Conservation (phyloP, 768 basidiomycete genomes). For the Pulveroboletus sp. region DNA sequence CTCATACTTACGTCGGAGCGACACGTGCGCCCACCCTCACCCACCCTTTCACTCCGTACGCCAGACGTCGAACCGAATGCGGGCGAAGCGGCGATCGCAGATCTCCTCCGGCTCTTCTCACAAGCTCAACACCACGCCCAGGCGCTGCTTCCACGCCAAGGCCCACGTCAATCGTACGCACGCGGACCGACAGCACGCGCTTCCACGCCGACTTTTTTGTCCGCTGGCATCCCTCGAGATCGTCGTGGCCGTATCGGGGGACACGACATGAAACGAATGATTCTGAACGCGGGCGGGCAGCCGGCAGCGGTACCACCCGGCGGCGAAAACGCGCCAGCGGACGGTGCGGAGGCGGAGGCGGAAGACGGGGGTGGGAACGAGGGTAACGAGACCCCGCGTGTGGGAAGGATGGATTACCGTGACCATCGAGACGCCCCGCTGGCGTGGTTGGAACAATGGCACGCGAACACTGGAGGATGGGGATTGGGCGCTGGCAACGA, state of each 20-base stretch:
- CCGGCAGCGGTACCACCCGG: conserved; percentile 9
- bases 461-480: conserved; percentile 66
- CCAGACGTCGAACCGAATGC: conserved; percentile 52
- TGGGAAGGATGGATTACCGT: conserved; percentile 41
- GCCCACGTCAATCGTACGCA: conserved; percentile 25
- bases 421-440: conserved; percentile 2
- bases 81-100: conserved; percentile 64
- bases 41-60: conserved; percentile 53
- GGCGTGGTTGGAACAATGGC: conserved; percentile 36
- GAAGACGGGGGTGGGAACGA: conserved; percentile 39
- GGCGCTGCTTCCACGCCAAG: conserved; percentile 23
- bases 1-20: conserved; percentile 73
- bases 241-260: conserved; percentile 70
- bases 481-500: conserved; percentile 62
- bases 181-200: conserved; percentile 28
- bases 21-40: conserved; percentile 49
- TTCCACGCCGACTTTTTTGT: conserved; percentile 60
- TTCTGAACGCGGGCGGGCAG: conserved; percentile 28
- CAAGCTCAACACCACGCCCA: conserved; percentile 43
- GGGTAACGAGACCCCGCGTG: conserved; percentile 55
- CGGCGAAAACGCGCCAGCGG: conserved; percentile 6
- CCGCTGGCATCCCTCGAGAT: conserved; percentile 71
- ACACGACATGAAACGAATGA: conserved; percentile 26
- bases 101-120: conserved; percentile 61
- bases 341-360: conserved; percentile 32